Base-by-base conservation (phyloP, 352 stramenopile species). In the Globisporangium viniferum region DNA sequence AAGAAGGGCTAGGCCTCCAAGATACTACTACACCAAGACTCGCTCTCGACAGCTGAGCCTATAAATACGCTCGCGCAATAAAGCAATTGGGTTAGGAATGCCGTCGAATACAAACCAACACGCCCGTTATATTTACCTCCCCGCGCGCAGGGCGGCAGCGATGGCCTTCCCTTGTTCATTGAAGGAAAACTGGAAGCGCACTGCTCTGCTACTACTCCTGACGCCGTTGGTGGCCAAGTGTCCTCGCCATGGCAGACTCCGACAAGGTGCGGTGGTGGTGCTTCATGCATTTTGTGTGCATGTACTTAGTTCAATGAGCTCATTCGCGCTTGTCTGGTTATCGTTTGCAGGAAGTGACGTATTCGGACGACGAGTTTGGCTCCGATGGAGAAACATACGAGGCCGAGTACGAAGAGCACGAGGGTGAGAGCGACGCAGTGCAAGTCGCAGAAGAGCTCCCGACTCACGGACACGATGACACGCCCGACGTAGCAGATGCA, bases 281-380 rank as follows among this genome's bases (percentile, higher is more conserved):
- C 31, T 33, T 33, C 31, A 33, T 33, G 31, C 31, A 33, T 33
- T 33, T 33, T 33, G 31, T 33, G 31, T 33, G 31, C 31, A 5
- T 33, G 31, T 33, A 33, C 5, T 33, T 33, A 5, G 3, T 33
- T 33, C 31, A 5, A 33, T 33, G 31, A 33, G 31, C 31, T 33
- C 31, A 33, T 33, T 33, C 31, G 31, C 3, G 31, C 3, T 33
- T 33, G 31, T 33, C 31, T 33, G 31, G 31, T 33, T 33, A 33
- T 33, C 31, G 31, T 33, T 33, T 33, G 31, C 31, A 88, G 62
- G 74, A 73, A 18, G 62, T 35, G 18, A 64, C 58, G 60, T 88
- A 89, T 58, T 87, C 76, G 10, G 81, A 84, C 63, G 81, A 86
- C 15, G 81, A 86, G n/a, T 87, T 83, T 58, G 68, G 58, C 4